Evolutionary conservation across 495 filamentous ascomycete genomes (phyloP).

Genomic region (Penicillium atrosanguineum): DNA sequence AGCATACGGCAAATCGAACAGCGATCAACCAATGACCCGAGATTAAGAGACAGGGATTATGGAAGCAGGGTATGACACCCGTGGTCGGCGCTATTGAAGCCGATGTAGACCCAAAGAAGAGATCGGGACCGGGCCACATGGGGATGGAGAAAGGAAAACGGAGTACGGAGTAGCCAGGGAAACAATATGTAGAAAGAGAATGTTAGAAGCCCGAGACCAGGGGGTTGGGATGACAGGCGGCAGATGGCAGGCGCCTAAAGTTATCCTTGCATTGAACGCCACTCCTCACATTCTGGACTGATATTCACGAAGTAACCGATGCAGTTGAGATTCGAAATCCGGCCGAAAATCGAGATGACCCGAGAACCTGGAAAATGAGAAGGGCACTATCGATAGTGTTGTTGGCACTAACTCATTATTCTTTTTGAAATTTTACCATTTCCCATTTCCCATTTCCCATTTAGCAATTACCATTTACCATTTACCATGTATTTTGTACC

Average conservation of each 20-base stretch:
- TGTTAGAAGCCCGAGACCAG: conserved; percentile 11
- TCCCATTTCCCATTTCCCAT: no score
- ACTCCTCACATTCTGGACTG: conserved; percentile 14
- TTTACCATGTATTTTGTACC: no score
- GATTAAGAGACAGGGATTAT: not conserved
- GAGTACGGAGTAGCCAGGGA: not conserved
- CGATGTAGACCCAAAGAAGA: not conserved
- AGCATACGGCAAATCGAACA: not conserved
- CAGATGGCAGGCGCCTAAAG: not conserved
- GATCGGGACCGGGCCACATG: not conserved
- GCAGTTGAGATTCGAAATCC: conserved; percentile 13
- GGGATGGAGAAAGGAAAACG: not conserved
- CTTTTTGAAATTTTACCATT: no score
- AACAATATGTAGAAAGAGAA: not conserved
- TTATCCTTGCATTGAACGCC: conserved; percentile 7
- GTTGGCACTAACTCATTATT: not conserved
- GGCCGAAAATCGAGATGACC: not conserved
- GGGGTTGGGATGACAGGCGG: conserved; percentile 18
- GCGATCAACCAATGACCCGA: no score
- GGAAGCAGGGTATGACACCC: not conserved
- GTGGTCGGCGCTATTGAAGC: not conserved
- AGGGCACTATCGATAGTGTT: not conserved
- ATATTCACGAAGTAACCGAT: conserved; percentile 9
- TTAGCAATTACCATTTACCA: no score
- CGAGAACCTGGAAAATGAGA: not conserved